Evolutionary conservation across 2,329 filamentous ascomycete species (phyloP).

Genomic region (Emergomyces pasteurianus): DNA sequence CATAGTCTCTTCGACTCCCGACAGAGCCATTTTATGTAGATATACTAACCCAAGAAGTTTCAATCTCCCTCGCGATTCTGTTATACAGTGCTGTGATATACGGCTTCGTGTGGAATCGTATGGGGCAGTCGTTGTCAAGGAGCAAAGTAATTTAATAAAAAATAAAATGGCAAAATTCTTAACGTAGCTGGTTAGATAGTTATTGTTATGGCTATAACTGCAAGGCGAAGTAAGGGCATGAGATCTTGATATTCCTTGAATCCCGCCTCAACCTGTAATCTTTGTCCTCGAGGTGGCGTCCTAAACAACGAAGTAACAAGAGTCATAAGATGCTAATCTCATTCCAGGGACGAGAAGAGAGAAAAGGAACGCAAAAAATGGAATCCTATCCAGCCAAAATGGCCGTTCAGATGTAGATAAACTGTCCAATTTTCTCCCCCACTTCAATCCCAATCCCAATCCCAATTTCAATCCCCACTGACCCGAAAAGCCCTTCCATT

Average conservation of each 20-base stretch:
- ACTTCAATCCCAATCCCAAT: too few species aligned
- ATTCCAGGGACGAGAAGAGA: too few species aligned
- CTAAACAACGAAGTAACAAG: too few species aligned
- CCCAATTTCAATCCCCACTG: too few species aligned
- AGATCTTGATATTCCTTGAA: background rate
- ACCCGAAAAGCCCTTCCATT: too few species aligned
- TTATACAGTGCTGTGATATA: background rate
- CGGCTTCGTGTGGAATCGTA: background rate
- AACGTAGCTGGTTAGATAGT: background rate
- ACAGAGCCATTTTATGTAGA: background rate
- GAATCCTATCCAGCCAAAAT: too few species aligned
- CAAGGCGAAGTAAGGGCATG: background rate
- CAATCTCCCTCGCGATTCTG: background rate
- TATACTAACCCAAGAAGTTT: background rate
- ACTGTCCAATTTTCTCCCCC: too few species aligned
- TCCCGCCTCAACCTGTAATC: background rate
- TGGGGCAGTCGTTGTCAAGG: background rate
- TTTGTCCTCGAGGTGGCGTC: too few species aligned
- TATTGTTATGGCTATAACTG: background rate
- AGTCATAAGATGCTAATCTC: too few species aligned
- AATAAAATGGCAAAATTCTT: background rate
- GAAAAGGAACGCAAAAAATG: too few species aligned
- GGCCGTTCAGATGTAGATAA: too few species aligned
- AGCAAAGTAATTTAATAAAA: background rate
- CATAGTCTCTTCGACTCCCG: background rate